These are phyloP conservation scores for Trichoderma aggressivum DNA, from an alignment of 2,329 filamentous ascomycete species.

Conservation along the genomic window DNA sequence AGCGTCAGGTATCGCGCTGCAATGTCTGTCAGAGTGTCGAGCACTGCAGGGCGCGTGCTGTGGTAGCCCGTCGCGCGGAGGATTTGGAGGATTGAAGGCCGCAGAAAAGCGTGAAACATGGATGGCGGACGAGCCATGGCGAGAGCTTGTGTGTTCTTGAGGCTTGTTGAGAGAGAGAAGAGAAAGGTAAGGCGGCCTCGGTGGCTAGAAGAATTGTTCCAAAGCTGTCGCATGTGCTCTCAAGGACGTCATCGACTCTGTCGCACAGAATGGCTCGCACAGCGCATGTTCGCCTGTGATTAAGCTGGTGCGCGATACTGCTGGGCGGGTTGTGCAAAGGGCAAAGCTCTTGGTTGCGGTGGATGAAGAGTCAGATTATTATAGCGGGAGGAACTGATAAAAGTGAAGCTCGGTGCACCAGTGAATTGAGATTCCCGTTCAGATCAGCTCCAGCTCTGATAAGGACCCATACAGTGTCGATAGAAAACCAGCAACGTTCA, in stretches of 20 bases:
- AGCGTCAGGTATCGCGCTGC: constrained; percentile 75
- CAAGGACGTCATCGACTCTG: constrained; percentile 32
- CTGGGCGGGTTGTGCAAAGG: neutral
- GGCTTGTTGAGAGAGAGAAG: neutral
- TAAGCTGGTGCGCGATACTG: neutral
- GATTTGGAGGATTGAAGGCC: constrained; percentile 84
- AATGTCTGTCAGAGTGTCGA: constrained; percentile 86
- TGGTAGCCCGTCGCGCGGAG: constrained; percentile 90
- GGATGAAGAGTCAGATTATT: neutral
- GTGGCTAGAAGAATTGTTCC: constrained; percentile 20
- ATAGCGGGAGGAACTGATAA: neutral
- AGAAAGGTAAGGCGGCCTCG: neutral
- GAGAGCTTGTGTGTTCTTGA: neutral
- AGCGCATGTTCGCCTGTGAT: constrained; percentile 30
- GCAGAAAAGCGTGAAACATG: constrained; percentile 72
- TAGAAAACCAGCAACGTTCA: rapidly evolving
- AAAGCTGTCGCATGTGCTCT: constrained; percentile 27
- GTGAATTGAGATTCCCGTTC: constrained; percentile 1
- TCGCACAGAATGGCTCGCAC: constrained; percentile 22
- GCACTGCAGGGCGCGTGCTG: constrained; percentile 71
- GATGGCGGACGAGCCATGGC: constrained; percentile 46
- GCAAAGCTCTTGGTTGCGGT: neutral
- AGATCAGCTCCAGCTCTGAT: neutral
- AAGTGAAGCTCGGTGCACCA: neutral
- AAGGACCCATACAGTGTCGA: neutral